Evolutionary conservation across 2,329 filamentous ascomycete species (phyloP).

Genomic region (Tolypocladium album): DNA sequence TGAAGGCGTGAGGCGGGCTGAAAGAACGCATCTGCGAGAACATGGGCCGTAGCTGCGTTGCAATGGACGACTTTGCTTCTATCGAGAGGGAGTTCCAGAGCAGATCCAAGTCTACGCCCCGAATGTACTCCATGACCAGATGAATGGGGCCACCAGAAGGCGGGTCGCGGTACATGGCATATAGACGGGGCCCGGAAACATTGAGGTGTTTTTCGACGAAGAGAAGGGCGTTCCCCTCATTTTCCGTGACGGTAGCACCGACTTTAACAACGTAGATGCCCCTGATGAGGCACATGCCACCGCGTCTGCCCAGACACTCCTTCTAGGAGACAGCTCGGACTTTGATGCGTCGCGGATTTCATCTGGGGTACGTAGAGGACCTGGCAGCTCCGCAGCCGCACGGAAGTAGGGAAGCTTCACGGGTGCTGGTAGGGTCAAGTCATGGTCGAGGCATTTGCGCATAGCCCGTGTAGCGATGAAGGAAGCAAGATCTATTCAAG

Average conservation of each 20-base stretch:
- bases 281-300: conserved; percentile 2
- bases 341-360: conserved; percentile 1
- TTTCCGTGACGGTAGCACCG: conserved; percentile 3
- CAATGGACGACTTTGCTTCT: conserved; percentile 3
- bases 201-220: conserved; percentile 2
- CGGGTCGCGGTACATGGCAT: conserved; percentile 5
- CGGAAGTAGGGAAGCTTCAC: too few species aligned
- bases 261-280: conserved; percentile 1
- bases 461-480: too few species aligned
- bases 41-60: conserved; percentile 1
- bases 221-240: conserved; percentile 6
- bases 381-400: background rate
- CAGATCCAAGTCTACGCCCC: background rate
- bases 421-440: too few species aligned
- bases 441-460: too few species aligned
- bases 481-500: too few species aligned
- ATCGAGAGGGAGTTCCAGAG: conserved; percentile 2
- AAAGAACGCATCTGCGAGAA: background rate
- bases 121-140: background rate
- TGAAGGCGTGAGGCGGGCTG: background rate
- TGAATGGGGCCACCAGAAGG: background rate
- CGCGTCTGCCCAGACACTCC: background rate
- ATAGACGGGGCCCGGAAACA: conserved; percentile 2
- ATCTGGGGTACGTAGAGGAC: conserved; percentile 1
- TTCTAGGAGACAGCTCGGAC: conserved; percentile 2